Evolutionary conservation across 129 eudicot species (phyloP).

Genomic region (Calendula officinalis): DNA sequence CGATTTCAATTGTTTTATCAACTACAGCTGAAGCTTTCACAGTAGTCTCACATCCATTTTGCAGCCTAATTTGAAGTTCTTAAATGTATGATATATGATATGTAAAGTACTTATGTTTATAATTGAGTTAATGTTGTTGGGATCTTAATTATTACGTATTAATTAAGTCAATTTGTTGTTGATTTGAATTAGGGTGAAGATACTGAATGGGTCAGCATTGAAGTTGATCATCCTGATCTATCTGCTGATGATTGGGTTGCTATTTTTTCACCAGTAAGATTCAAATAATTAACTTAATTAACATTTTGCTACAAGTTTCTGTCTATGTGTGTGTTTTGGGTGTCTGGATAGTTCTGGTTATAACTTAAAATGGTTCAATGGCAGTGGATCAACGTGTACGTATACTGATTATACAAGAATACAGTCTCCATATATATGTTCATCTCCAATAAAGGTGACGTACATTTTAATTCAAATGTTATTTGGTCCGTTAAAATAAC

Average conservation of each 20-base stretch:
- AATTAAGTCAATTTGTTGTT: neutral
- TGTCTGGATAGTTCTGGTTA: neutral
- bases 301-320: neutral
- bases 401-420: constrained; percentile 36
- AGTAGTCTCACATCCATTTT: too few relatives aligned
- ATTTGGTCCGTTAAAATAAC: too few relatives aligned
- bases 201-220: constrained; percentile 55
- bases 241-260: constrained; percentile 79
- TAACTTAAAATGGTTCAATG: constrained; percentile 4
- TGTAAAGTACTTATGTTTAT: neutral
- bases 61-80: too few relatives aligned
- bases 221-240: constrained; percentile 47
- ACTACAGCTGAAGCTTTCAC: too few relatives aligned
- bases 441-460: constrained; percentile 68
- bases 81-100: constrained; percentile 3
- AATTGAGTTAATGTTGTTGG: neutral
- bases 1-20: too few relatives aligned
- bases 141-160: neutral
- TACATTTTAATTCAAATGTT: too few relatives aligned
- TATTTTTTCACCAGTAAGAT: constrained; percentile 73
- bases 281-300: constrained; percentile 45
- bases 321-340: neutral
- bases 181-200: constrained; percentile 51
- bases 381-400: constrained; percentile 57
- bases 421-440: constrained; percentile 59